Percentiles rank a stretch among this genome's conserved stretches.
phyloP scores from a whole-genome alignment of 306 rosid species.

The Geum urbanum region DNA sequence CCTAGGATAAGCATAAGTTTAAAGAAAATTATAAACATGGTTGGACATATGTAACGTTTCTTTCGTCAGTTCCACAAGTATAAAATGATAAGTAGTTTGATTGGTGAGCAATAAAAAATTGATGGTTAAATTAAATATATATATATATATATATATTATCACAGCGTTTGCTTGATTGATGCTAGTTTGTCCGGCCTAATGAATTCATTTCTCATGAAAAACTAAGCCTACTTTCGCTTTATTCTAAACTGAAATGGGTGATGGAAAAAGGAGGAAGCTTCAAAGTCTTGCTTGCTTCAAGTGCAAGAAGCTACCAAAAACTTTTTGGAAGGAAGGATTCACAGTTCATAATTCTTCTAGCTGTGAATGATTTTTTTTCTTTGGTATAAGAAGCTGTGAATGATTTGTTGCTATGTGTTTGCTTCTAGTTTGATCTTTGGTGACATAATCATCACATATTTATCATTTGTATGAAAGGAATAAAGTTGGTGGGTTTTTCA shows the following conservation, averaged over 20 bases:
- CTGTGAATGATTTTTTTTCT: conserved; percentile 32
- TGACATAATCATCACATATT: conserved; percentile 56
- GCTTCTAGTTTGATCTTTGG: conserved; percentile 90
- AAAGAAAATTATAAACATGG: no score
- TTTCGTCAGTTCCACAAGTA: no score
- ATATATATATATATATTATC: not conserved
- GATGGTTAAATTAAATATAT: not conserved
- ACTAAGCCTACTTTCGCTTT: conserved; percentile 54
- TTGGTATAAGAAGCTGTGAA: no score
- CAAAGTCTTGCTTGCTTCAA: conserved; percentile 93
- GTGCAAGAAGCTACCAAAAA: conserved; percentile 96
- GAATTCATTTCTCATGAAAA: conserved; percentile 46
- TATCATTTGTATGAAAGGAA: conserved; percentile 12
- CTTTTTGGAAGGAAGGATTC: conserved; percentile 49
- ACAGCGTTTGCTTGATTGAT: conserved; percentile 65
- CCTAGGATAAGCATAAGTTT: no score
- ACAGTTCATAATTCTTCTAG: conserved; percentile 41
- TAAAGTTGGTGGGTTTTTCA: conserved; percentile 53
- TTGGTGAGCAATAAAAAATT: no score
- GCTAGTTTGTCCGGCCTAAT: conserved; percentile 33
- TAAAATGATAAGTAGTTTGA: no score
- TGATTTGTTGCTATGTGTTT: conserved; percentile 62
- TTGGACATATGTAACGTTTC: no score
- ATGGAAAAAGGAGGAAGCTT: conserved; percentile 33
- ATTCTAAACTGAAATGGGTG: conserved; percentile 38